Base-by-base conservation (phyloP, 176 grass and related monocot species). In the Musa troglodytarum region DNA sequence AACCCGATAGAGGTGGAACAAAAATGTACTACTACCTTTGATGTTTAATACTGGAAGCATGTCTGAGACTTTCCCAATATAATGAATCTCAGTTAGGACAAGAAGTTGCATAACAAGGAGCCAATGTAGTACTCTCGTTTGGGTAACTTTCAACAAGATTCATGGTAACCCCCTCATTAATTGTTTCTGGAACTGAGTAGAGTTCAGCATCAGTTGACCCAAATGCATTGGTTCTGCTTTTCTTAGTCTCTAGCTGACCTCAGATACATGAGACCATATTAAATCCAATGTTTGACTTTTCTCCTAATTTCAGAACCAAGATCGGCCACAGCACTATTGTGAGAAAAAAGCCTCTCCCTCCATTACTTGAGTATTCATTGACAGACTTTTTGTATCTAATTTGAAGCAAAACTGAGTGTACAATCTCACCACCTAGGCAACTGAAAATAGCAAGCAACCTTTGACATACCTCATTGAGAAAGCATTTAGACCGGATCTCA, bases 361-460 rank as follows among this genome's bases (percentile, higher is more conserved):
- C 90, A 99, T 53, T 91, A 28, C 95, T 80, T 82, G 80, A 49
- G 95, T 95, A 72, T 88, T 94, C 85, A 94, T 99, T 25, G 74
- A 99, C 89, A 51, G 96, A 91, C 57, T 99, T 88, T 84, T 90
- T 99, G 90, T 99, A 99, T 76, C 96, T 99, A 68, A 29, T 72
- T 75, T 29, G 19, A 75, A 64, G 56, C 69, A 82, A 78, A 72
- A 25, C 9, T 54, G 28, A 52, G 22, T 2, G 43, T 53, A 34
- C 51, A 17, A 26, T 26, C 9, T 19, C 65, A 68, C 29, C 52
- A 19, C 69, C 26, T 15, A 52, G 11, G 12, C 71, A 15, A 11
- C 11, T 15, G 15, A 73, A 52, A 59, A 21, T n/a, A 52, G 13
- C 49, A 69, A 34, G 11, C 17, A 54, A 72, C 23, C 19, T 34